phyloP scores from a whole-genome alignment of 2,329 filamentous ascomycete genomes.

The Apiospora hydei region DNA sequence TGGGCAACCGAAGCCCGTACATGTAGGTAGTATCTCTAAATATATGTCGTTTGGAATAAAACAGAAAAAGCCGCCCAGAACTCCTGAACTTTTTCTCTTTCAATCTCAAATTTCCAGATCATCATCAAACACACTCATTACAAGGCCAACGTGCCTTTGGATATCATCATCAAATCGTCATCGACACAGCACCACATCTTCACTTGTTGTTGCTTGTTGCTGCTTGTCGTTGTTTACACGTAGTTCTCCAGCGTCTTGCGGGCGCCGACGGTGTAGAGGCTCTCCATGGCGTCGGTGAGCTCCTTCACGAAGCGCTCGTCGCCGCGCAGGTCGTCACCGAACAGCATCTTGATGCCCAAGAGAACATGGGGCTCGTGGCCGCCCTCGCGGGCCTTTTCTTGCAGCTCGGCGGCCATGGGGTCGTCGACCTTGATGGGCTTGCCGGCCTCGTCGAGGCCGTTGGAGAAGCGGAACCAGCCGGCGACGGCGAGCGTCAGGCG shows the following conservation, averaged over 20 bases:
- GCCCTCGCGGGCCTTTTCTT: constrained; percentile 52
- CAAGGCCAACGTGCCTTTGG: background rate
- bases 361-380: constrained; percentile 50
- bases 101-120: background rate
- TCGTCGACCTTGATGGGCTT: constrained; percentile 53
- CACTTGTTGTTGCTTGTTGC: background rate
- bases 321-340: constrained; percentile 58
- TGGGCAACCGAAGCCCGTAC: constrained; percentile 7
- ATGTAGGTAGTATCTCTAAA: constrained; percentile 5
- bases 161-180: background rate
- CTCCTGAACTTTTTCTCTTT: constrained; percentile 4
- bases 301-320: constrained; percentile 57
- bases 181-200: background rate
- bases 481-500: constrained; percentile 57
- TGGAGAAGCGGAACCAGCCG: constrained; percentile 57
- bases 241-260: constrained; percentile 59
- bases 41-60: background rate
- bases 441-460: constrained; percentile 57
- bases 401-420: constrained; percentile 56
- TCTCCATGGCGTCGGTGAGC: constrained; percentile 55
- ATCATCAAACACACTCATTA: background rate
- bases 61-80: background rate
- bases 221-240: constrained; percentile 22
- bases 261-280: constrained; percentile 54
- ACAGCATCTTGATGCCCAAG: constrained; percentile 55